Evolutionary conservation across 768 basidiomycete genomes (phyloP), one percentile per base, ranked within the genome.

Genomic region (Mycena sanguinolenta): DNA sequence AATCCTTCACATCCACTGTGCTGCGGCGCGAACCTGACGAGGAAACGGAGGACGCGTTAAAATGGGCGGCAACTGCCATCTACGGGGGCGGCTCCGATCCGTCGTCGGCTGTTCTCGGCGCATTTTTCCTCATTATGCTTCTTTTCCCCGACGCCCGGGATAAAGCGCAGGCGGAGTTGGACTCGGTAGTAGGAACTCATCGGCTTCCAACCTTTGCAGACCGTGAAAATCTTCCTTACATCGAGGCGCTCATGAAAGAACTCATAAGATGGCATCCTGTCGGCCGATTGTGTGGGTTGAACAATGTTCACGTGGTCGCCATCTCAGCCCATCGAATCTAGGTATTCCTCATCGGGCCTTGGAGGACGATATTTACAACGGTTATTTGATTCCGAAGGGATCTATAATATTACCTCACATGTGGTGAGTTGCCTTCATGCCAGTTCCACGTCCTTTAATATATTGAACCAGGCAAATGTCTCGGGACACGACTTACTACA

Each of bases 1-100:
- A 80, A 28, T 88, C 84, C 17, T 87, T 85, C 70, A 82, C 81
- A 2, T 85, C 85, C 13, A 77, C 77, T 21, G 75, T 84, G 59
- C 77, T 88, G 16, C 76, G 81, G 28, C 79, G 75, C 6, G 73
- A 74, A 38, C 75, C 76, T n/a, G n/a, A n/a, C n/a, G n/a, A n/a
- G n/a, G n/a, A n/a, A n/a, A n/a, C n/a, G n/a, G n/a, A n/a, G n/a
- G 82, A 86, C 25, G 65, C 77, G 13, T 70, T 86, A 42, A 86
- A 84, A 71, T 84, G 82, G 78, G 82, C 84, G 17, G 78, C 71
- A 55, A 76, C 28, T 0, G 57, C 65, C 9, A 73, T 73, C 36
- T 77, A 73, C 61, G 77, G 75, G 23, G 76, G 73, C 25, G 84
- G 83, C 38, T 78, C 84, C 21, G 84, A 85, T 36, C 81, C 84